Percentiles rank a stretch among this genome's conserved stretches.
These are phyloP conservation scores for Mortierella alpina DNA, from an alignment of 192 early-diverging fungal species.

Conservation along the genomic window DNA sequence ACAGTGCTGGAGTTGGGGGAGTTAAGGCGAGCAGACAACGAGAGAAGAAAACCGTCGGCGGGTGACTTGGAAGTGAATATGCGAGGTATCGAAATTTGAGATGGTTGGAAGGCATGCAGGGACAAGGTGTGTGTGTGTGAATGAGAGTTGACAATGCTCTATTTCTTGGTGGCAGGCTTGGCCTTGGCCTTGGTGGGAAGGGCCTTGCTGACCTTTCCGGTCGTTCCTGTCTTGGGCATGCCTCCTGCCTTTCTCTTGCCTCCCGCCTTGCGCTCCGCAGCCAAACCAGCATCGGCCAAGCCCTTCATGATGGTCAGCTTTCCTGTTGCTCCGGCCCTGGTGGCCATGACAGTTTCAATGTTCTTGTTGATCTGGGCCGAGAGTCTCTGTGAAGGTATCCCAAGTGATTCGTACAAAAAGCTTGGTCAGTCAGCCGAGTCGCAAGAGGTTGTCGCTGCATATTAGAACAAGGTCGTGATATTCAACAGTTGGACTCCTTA, in stretches of 20 bases:
- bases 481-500: background rate
- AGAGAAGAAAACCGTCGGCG: background rate
- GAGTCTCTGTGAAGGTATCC: slow-evolving; percentile 52
- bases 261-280: slow-evolving; percentile 60
- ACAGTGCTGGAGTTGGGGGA: background rate
- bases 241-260: slow-evolving; percentile 61
- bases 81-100: slow-evolving; percentile 1
- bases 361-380: slow-evolving; percentile 65
- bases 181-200: slow-evolving; percentile 45
- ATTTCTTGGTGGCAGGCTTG: slow-evolving; percentile 48
- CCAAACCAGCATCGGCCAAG: slow-evolving; percentile 66
- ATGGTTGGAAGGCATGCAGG: background rate
- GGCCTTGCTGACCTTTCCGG: slow-evolving; percentile 36
- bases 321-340: slow-evolving; percentile 76
- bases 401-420: background rate
- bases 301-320: slow-evolving; percentile 86
- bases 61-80: background rate
- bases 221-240: slow-evolving; percentile 38
- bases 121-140: background rate
- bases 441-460: too few species aligned
- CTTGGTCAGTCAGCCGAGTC: too few species aligned
- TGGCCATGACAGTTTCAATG: slow-evolving; percentile 75
- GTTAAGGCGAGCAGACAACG: too few species aligned
- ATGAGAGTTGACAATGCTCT: background rate
- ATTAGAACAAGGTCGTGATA: background rate